A percentile compares a stretch with the other conserved stretches of the same genome.
These are phyloP conservation scores for Metrosideros polymorpha DNA, from an alignment of 441 rosid genomes.

Conservation along the genomic window DNA sequence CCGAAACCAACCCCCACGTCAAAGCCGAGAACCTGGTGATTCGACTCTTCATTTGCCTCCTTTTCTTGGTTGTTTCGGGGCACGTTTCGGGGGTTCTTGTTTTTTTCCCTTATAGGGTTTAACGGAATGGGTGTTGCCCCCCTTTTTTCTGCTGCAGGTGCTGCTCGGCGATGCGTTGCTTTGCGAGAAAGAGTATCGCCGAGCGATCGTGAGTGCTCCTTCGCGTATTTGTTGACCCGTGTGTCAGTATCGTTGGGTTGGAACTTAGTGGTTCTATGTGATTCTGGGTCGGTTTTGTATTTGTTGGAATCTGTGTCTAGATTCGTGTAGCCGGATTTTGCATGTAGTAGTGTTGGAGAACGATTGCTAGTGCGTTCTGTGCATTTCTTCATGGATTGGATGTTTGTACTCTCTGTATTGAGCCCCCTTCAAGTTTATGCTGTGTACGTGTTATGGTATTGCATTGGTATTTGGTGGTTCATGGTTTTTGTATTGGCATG, in stretches of 20 bases:
- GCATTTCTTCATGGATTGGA: neutral
- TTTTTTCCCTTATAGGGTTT: neutral
- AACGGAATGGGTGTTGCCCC: neutral
- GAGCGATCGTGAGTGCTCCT: constrained; percentile 66
- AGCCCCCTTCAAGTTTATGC: neutral
- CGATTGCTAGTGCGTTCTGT: neutral
- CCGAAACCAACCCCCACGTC: constrained; percentile 72
- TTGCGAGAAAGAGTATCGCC: constrained; percentile 69
- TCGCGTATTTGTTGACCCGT: neutral
- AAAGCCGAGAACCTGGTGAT: constrained; percentile 85
- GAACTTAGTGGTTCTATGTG: neutral
- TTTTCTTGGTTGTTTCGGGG: neutral
- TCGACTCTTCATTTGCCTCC: neutral
- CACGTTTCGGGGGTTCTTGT: neutral
- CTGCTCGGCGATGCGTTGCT: constrained; percentile 78
- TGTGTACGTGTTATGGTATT: neutral
- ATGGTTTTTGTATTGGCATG: neutral
- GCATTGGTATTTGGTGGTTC: neutral
- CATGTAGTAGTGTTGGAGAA: neutral
- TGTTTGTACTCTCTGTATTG: neutral
- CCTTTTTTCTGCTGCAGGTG: constrained; percentile 34
- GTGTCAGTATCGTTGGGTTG: neutral
- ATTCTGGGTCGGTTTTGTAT: neutral
- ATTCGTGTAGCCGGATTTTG: neutral
- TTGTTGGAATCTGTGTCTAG: neutral